phyloP scores from a whole-genome alignment of 1,139 yeast species.

The Blastobotrys niveus region DNA sequence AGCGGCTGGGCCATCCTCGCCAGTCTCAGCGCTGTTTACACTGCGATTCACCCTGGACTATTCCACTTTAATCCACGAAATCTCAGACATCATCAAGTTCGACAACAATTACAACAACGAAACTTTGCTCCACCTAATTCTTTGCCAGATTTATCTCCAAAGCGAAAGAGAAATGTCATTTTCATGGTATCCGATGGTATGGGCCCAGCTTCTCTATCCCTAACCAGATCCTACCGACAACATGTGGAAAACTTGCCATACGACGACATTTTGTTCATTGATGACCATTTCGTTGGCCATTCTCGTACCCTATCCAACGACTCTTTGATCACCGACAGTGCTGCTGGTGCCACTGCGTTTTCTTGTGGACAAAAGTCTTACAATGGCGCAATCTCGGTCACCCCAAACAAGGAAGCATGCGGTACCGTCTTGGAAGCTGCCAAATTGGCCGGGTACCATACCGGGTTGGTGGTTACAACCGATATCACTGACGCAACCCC shows the following conservation, averaged over 20 bases:
- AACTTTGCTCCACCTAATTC: background rate
- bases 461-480: slow-evolving; percentile 85
- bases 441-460: slow-evolving; percentile 64
- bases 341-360: slow-evolving; percentile 93
- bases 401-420: slow-evolving; percentile 55
- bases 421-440: slow-evolving; percentile 83
- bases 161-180: slow-evolving; percentile 52
- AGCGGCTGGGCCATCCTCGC: slow-evolving; percentile 14
- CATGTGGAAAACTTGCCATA: slow-evolving; percentile 45
- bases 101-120: no score
- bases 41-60: slow-evolving; percentile 1
- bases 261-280: slow-evolving; percentile 54
- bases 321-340: slow-evolving; percentile 79
- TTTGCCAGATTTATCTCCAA: background rate
- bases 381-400: slow-evolving; percentile 81
- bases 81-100: no score
- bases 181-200: slow-evolving; percentile 90
- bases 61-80: background rate
- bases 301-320: slow-evolving; percentile 70
- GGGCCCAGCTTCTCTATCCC: slow-evolving; percentile 78
- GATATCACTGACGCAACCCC: slow-evolving; percentile 86
- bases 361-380: slow-evolving; percentile 72
- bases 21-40: slow-evolving; percentile 10
- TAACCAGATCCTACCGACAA: slow-evolving; percentile 69
- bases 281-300: slow-evolving; percentile 63